Evolutionary conservation across 345 rosid genomes (phyloP).

Genomic region (Turnera subulata): DNA sequence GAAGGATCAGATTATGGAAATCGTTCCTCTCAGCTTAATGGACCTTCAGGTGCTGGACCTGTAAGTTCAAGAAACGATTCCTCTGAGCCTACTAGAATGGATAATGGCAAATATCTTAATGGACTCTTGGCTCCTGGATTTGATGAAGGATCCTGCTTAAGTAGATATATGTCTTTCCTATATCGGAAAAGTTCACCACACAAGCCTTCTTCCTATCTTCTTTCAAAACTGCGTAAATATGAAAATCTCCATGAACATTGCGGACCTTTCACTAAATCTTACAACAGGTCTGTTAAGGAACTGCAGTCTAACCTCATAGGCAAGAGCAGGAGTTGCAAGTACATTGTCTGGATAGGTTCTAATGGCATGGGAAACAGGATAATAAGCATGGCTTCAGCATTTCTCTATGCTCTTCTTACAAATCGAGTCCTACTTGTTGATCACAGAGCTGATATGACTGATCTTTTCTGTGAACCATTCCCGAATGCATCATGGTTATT

Average conservation of each 20-base stretch:
- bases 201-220: conserved; percentile 14
- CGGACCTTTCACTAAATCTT: conserved; percentile 8
- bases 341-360: conserved; percentile 2
- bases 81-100: not conserved
- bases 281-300: not conserved
- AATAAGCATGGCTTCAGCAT: conserved; percentile 7
- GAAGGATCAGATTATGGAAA: too few species aligned
- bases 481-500: conserved; percentile 17
- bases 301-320: not conserved
- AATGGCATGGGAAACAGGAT: conserved; percentile 18
- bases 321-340: not conserved
- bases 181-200: not conserved
- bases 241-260: conserved; percentile 1
- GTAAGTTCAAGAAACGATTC: not conserved
- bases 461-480: conserved; percentile 22
- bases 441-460: not conserved
- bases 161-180: not conserved
- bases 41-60: not conserved
- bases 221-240: not conserved
- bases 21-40: too few species aligned
- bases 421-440: conserved; percentile 16
- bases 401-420: conserved; percentile 16
- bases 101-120: not conserved
- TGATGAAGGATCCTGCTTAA: conserved; percentile 1
- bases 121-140: conserved; percentile 1